Evolutionary conservation across 1,284 basidiomycete species (phyloP).

Genomic region (Leccinum griseonigrum): DNA sequence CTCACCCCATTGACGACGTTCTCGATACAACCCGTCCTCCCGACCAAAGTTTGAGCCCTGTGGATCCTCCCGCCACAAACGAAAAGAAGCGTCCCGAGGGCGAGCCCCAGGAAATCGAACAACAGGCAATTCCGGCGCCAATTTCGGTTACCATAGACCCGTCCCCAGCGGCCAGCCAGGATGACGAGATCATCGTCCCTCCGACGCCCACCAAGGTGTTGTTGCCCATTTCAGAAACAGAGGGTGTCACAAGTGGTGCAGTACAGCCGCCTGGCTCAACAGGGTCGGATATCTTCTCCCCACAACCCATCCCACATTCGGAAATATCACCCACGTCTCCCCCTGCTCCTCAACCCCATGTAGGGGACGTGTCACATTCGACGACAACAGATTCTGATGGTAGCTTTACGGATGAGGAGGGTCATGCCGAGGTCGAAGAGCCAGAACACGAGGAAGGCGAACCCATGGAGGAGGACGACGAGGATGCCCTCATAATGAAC

Average conservation of each 20-base stretch:
- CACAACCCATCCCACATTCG: constrained; percentile 25
- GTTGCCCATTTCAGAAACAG: constrained; percentile 49
- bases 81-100: constrained; percentile 27
- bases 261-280: constrained; percentile 58
- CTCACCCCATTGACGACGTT: constrained; percentile 37
- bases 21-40: constrained; percentile 2
- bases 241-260: constrained; percentile 50
- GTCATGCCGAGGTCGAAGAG: constrained; percentile 37
- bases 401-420: constrained; percentile 55
- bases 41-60: constrained; percentile 17
- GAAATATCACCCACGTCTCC: constrained; percentile 25
- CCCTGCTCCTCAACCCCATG: constrained; percentile 22
- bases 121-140: constrained; percentile 20
- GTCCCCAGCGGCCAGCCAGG: constrained; percentile 29
- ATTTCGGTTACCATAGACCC: constrained; percentile 20
- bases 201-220: constrained; percentile 42
- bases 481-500: constrained; percentile 74
- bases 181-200: constrained; percentile 41
- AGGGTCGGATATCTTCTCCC: constrained; percentile 36
- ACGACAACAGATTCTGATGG: constrained; percentile 33
- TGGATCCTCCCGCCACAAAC: constrained; percentile 14
- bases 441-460: constrained; percentile 47
- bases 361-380: constrained; percentile 31
- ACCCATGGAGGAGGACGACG: constrained; percentile 66
- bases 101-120: constrained; percentile 30